Percentiles rank a stretch among this genome's conserved stretches.
Conservation (phyloP, 352 stramenopile genomes). For the Phytophthora podocarpi region DNA sequence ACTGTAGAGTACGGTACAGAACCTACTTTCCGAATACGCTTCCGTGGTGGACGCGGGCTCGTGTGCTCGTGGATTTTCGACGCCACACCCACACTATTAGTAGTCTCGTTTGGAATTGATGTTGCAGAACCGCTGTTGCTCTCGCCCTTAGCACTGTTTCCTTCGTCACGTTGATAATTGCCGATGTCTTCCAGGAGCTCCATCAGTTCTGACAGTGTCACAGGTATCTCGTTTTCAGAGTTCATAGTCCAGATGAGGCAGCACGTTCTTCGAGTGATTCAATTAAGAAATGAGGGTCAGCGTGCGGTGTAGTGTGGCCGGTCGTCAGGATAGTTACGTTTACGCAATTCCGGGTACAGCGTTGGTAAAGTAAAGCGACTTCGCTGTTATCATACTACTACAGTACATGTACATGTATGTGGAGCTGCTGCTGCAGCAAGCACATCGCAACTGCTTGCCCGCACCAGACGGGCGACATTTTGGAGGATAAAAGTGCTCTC, state of each 20-base stretch:
- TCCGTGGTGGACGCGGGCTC: neutral
- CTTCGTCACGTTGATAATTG: neutral
- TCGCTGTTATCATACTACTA: too few species aligned
- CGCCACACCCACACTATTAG: neutral
- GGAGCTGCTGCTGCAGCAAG: neutral
- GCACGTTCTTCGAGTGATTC: neutral
- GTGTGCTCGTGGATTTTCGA: neutral
- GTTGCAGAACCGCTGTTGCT: neutral
- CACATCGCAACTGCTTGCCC: neutral
- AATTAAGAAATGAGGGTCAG: conserved; percentile 10
- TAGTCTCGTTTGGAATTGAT: neutral
- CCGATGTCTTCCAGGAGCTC: neutral
- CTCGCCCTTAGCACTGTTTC: neutral
- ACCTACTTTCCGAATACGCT: conserved; percentile 21
- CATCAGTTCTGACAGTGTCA: conserved; percentile 1
- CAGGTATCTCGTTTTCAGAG: neutral
- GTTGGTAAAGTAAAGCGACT: too few species aligned
- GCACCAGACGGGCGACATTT: neutral
- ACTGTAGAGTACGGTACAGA: conserved; percentile 22
- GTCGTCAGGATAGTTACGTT: neutral
- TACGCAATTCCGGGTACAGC: neutral
- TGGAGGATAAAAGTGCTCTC: neutral
- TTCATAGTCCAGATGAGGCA: conserved; percentile 6
- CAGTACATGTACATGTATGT: too few species aligned
- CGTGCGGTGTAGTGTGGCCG: too few species aligned